phyloP scores from a whole-genome alignment of 371 early-diverging fungal species.

The Saksenaea vasiformis region DNA sequence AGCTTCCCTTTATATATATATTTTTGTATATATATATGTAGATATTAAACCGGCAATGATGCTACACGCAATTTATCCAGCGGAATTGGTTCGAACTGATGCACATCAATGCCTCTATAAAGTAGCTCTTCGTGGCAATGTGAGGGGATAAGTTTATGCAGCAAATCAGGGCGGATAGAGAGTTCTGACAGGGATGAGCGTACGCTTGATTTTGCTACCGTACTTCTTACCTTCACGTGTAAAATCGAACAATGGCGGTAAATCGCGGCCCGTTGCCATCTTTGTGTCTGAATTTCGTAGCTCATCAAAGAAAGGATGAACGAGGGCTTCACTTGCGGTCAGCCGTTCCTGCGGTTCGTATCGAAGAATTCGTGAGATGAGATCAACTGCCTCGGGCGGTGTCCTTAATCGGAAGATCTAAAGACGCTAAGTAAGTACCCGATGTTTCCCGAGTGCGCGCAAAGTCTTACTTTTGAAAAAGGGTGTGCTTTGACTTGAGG shows the following conservation, averaged over 20 bases:
- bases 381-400: constrained; percentile 82
- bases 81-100: constrained; percentile 46
- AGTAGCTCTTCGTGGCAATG: constrained; percentile 58
- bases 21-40: too few species aligned
- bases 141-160: constrained; percentile 61
- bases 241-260: constrained; percentile 92
- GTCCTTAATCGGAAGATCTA: constrained; percentile 81
- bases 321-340: constrained; percentile 92
- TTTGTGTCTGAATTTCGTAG: constrained; percentile 82
- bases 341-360: constrained; percentile 92
- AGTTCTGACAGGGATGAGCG: constrained; percentile 31
- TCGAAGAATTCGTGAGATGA: constrained; percentile 82
- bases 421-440: not conserved
- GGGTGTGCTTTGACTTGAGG: constrained; percentile 92
- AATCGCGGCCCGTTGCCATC: constrained; percentile 75
- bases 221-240: constrained; percentile 62
- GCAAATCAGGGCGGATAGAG: constrained; percentile 58
- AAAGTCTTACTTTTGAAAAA: too few species aligned
- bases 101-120: constrained; percentile 44
- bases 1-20: too few species aligned
- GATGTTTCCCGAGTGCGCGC: too few species aligned
- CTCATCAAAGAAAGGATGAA: constrained; percentile 92
- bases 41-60: constrained; percentile 2
- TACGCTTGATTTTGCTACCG: not conserved
- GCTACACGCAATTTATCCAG: constrained; percentile 30